Conservation (phyloP, 306 rosid genomes). For the Hylodesmum podocarpum region DNA sequence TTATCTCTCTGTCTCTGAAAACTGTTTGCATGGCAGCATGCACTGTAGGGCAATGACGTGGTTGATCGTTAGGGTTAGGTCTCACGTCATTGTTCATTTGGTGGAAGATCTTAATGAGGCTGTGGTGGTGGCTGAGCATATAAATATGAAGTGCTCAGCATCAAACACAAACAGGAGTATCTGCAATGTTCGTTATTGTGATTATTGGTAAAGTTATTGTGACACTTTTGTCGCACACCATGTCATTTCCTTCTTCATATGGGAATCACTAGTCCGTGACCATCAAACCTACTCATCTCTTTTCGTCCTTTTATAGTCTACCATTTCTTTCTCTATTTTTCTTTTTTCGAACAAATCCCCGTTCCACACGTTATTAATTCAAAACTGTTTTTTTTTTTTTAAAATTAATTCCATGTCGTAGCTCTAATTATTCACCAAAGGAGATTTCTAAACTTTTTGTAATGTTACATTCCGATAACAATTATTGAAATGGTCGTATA, state of each 20-base stretch:
- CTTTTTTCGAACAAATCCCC: neutral
- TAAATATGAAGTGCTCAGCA: neutral
- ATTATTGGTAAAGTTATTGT: slow-evolving; percentile 34
- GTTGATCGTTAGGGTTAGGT: slow-evolving; percentile 21
- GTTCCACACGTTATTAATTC: neutral
- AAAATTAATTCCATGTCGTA: neutral
- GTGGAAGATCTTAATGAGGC: slow-evolving; percentile 24
- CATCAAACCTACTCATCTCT: slow-evolving; percentile 3
- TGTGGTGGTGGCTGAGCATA: slow-evolving; percentile 6
- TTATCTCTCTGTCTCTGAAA: neutral
- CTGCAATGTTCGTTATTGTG: slow-evolving; percentile 36
- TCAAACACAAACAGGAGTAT: slow-evolving; percentile 26
- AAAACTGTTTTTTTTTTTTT: neutral
- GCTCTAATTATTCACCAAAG: neutral
- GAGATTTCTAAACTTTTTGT: neutral
- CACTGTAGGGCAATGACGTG: neutral
- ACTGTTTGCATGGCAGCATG: slow-evolving; percentile 18
- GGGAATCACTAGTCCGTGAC: slow-evolving; percentile 50
- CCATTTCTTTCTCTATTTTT: neutral
- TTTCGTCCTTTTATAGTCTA: slow-evolving; percentile 11
- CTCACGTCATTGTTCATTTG: slow-evolving; percentile 21
- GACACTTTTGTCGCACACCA: slow-evolving; percentile 43
- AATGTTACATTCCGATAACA: no score
- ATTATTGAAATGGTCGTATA: neutral
- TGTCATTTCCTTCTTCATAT: slow-evolving; percentile 33